These are phyloP conservation scores for Pneumocystis sp. DNA, from an alignment of 1,139 yeast genomes.

Conservation along the genomic window DNA sequence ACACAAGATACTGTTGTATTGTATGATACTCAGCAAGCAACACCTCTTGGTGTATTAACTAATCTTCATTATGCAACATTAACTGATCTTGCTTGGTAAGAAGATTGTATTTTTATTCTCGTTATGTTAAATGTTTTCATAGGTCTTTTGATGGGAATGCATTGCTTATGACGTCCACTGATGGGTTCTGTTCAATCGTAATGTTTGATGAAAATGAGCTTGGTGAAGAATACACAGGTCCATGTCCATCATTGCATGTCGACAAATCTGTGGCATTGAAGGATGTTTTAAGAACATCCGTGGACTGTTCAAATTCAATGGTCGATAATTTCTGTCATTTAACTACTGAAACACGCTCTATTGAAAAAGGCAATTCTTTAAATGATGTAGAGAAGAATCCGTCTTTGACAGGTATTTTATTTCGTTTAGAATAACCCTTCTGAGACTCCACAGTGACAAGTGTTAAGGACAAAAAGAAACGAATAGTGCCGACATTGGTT, in stretches of 20 bases:
- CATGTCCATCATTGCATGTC: background rate
- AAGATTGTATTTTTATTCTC: background rate
- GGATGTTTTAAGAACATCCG: background rate
- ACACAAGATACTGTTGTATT: conserved; percentile 75
- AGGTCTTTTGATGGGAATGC: conserved; percentile 43
- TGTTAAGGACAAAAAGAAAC: background rate
- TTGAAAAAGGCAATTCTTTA: background rate
- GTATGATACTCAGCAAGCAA: conserved; percentile 57
- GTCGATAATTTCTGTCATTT: background rate
- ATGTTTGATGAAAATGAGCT: conserved; percentile 37
- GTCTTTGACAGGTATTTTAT: background rate
- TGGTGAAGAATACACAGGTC: conserved; percentile 30
- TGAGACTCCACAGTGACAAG: too few species aligned
- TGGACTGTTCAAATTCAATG: background rate
- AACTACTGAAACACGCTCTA: background rate
- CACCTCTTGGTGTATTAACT: conserved; percentile 60
- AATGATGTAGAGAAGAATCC: background rate
- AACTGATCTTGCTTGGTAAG: conserved; percentile 75
- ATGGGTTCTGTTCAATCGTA: conserved; percentile 75
- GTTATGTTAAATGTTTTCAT: background rate
- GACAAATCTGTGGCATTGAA: background rate
- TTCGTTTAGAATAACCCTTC: background rate
- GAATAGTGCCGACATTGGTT: background rate
- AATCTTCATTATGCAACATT: conserved; percentile 78
- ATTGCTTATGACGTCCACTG: conserved; percentile 71